Conservation (phyloP, 2,329 filamentous ascomycete genomes). For the Botrytis fragariae region DNA sequence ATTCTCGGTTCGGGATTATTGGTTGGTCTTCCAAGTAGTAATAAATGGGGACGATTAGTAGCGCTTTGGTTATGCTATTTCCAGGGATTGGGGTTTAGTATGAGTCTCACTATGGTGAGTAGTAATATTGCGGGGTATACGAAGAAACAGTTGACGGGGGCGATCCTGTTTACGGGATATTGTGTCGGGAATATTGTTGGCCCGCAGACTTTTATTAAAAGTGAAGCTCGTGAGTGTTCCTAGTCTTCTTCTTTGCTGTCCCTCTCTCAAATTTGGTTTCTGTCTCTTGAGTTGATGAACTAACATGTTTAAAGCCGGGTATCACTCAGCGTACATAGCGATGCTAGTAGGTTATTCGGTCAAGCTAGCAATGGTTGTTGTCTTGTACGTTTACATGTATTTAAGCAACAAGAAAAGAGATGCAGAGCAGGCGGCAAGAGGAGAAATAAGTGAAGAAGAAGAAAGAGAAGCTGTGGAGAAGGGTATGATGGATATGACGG, state of each 20-base stretch:
- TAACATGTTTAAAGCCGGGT: slow-evolving; percentile 35
- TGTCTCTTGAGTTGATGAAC: background rate
- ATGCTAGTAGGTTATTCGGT: slow-evolving; percentile 56
- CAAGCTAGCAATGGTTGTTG: slow-evolving; percentile 49
- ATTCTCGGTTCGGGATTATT: slow-evolving; percentile 53
- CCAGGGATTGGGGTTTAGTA: slow-evolving; percentile 52
- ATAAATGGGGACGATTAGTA: slow-evolving; percentile 57
- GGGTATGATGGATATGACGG: slow-evolving; percentile 55
- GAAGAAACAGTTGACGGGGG: slow-evolving; percentile 53
- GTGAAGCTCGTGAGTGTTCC: slow-evolving; percentile 33
- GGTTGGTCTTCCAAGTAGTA: slow-evolving; percentile 48
- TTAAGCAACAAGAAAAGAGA: slow-evolving; percentile 53
- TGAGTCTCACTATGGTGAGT: slow-evolving; percentile 52
- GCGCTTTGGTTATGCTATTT: slow-evolving; percentile 57
- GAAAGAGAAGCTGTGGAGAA: slow-evolving; percentile 52
- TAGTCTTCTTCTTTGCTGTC: background rate
- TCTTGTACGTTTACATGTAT: slow-evolving; percentile 56
- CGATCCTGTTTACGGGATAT: slow-evolving; percentile 52
- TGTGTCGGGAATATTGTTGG: slow-evolving; percentile 56
- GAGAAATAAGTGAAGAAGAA: slow-evolving; percentile 40
- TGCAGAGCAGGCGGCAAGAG: slow-evolving; percentile 39
- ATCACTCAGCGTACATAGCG: slow-evolving; percentile 37
- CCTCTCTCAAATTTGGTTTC: background rate
- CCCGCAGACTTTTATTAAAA: slow-evolving; percentile 35
- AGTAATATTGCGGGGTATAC: slow-evolving; percentile 54